A percentile compares a stretch with the other conserved stretches of the same genome.
Evolutionary conservation across 2,329 filamentous ascomycete species (phyloP).

Genomic region (Escovopsis sp.): DNA sequence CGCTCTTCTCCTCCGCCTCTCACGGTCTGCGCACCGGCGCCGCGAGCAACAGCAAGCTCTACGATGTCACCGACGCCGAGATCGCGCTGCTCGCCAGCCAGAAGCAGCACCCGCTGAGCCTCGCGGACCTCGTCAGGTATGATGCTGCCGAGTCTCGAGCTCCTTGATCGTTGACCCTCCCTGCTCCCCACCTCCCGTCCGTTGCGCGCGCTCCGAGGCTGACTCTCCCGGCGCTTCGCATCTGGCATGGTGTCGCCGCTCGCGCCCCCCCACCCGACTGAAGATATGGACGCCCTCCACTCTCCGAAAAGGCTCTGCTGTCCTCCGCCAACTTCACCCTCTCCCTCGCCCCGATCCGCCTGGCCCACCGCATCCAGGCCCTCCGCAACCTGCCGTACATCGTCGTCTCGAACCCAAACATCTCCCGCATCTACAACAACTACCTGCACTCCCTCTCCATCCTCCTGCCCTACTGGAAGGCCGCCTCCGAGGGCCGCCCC

Average conservation of each 20-base stretch:
- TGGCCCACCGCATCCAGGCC: slow-evolving; percentile 87
- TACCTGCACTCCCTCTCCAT: slow-evolving; percentile 89
- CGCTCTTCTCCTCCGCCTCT: not conserved
- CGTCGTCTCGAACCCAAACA: slow-evolving; percentile 93
- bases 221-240: not conserved
- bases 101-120: slow-evolving; percentile 65
- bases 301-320: slow-evolving; percentile 66
- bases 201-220: too few species aligned
- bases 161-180: too few species aligned
- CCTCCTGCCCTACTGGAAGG: slow-evolving; percentile 61
- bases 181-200: not conserved
- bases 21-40: slow-evolving; percentile 8
- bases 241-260: not conserved
- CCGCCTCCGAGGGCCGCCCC: slow-evolving; percentile 24
- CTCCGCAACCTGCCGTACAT: slow-evolving; percentile 92
- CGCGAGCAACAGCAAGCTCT: not conserved
- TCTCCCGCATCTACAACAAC: slow-evolving; percentile 88
- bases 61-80: slow-evolving; percentile 51
- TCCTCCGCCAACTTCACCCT: slow-evolving; percentile 93
- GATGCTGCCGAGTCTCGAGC: slow-evolving; percentile 7
- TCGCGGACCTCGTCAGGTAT: slow-evolving; percentile 80
- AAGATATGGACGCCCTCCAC: slow-evolving; percentile 66
- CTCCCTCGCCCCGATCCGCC: slow-evolving; percentile 75
- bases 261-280: not conserved
- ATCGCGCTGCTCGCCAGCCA: slow-evolving; percentile 65